Conservation (phyloP, 345 rosid species). For the Salix koriyanagi region DNA sequence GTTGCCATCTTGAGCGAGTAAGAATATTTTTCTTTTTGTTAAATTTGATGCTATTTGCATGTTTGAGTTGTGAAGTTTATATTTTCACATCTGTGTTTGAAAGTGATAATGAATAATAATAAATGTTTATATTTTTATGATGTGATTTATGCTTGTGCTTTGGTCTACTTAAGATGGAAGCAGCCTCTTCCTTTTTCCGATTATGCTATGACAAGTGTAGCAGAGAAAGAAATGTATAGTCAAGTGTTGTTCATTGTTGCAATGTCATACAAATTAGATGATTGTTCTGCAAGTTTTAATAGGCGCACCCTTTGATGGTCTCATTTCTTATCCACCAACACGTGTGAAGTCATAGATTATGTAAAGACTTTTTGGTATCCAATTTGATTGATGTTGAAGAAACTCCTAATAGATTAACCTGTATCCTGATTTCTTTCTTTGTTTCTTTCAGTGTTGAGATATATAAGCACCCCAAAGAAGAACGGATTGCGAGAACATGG, state of each 20-base stretch:
- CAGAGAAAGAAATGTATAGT: not conserved
- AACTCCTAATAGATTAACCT: not conserved
- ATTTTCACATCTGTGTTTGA: not conserved
- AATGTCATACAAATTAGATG: not conserved
- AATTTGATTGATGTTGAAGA: not conserved
- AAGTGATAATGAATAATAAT: not conserved
- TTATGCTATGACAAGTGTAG: not conserved
- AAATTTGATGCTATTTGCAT: not conserved
- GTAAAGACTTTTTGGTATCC: not conserved
- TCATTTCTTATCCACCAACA: not conserved
- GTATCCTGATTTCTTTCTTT: slow-evolving; percentile 8
- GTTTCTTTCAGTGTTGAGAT: slow-evolving; percentile 68
- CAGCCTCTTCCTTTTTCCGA: not conserved
- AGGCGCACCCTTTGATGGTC: not conserved
- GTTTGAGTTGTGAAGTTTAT: not conserved
- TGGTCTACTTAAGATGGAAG: not conserved
- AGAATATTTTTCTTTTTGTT: slow-evolving; percentile 16
- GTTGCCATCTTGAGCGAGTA: slow-evolving; percentile 83
- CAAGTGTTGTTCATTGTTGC: not conserved
- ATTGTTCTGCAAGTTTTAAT: not conserved
- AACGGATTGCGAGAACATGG: slow-evolving; percentile 94
- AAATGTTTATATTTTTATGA: not conserved
- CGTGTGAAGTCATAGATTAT: not conserved
- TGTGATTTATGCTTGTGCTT: not conserved
- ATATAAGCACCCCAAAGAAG: slow-evolving; percentile 96